Base-by-base conservation (phyloP, 352 stramenopile species). In the Phytophthora sansomeana region DNA sequence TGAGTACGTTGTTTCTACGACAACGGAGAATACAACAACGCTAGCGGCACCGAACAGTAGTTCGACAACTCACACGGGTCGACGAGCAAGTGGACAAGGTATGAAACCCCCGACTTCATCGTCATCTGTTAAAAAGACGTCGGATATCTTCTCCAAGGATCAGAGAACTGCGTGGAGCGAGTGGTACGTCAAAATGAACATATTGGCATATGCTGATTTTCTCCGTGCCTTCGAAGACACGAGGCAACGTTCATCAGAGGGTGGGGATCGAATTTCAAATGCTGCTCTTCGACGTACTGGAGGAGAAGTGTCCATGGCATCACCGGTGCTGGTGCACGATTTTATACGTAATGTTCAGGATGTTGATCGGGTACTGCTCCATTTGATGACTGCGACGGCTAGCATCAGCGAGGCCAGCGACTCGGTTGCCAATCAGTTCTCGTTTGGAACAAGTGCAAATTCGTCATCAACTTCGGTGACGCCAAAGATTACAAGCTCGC, bases 341-440 rank as follows among this genome's bases (percentile, higher is more conserved):
- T 96, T 93, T 61, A 86, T 96, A 14, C 80, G 83, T 38, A 92
- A 92, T 56, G 81, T 96, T 19, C 87, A 96, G 61, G 87, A 96
- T 47, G 87, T 95, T 9, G 89, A 96, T 46, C 81, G 89, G 49
- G 87, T 95, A 19, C 46, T 96, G 39, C 63, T 96, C 14, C 89
- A 96, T 46, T 65, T 96, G 44, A 90, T 96, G 74, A 95, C 86
- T 4, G 84, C 84, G 24, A 90, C 78, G n/a, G 68, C 72, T 51
- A 72, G 67, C 17, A 80, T 80, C 10, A 72, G 58, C 28, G 67
- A 86, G 63, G 43, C 54, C 60, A 70, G 77, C 54, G 48, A 80
- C 9, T 80, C 72, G 19, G 87, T 74, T 63, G 68, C 75, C 8
- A 84, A 81, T 6, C 85, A 92, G 39, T 92, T 91, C 49, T 93